Conservation (phyloP, 106 monocot species). For the Acorus calamus region DNA sequence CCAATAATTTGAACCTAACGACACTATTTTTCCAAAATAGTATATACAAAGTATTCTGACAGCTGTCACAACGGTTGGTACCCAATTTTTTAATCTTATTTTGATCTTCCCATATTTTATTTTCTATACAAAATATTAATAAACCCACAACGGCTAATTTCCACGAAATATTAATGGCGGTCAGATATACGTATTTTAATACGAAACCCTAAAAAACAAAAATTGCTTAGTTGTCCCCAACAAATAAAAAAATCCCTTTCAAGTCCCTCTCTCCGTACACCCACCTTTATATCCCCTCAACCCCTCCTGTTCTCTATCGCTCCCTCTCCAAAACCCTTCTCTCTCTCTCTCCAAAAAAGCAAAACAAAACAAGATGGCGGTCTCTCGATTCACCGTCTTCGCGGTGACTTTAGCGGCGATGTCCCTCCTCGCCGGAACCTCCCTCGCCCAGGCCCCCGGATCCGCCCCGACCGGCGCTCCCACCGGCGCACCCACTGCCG, state of each 20-base stretch:
- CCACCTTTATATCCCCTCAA: not conserved
- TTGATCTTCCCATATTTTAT: too few relatives aligned
- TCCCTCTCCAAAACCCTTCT: not conserved
- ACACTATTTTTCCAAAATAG: too few relatives aligned
- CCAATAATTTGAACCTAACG: too few relatives aligned
- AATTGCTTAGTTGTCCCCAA: not conserved
- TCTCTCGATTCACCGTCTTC: not conserved
- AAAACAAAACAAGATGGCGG: too few relatives aligned
- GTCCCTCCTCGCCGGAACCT: not conserved
- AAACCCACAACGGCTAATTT: too few relatives aligned
- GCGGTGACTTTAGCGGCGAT: not conserved
- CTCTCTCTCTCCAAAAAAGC: not conserved
- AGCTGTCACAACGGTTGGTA: too few relatives aligned
- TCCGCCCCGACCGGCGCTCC: not conserved
- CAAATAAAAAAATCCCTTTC: not conserved
- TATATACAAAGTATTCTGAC: too few relatives aligned
- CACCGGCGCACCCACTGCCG: not conserved
- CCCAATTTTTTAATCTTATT: too few relatives aligned
- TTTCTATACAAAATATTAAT: too few relatives aligned
- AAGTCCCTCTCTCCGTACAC: not conserved
- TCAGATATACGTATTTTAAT: not conserved
- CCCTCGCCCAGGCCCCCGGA: conserved; percentile 9
- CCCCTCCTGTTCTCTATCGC: not conserved
- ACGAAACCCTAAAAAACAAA: not conserved
- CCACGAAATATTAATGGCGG: too few relatives aligned